Conservation (phyloP, 345 rosid species). For the Adansonia digitata region DNA sequence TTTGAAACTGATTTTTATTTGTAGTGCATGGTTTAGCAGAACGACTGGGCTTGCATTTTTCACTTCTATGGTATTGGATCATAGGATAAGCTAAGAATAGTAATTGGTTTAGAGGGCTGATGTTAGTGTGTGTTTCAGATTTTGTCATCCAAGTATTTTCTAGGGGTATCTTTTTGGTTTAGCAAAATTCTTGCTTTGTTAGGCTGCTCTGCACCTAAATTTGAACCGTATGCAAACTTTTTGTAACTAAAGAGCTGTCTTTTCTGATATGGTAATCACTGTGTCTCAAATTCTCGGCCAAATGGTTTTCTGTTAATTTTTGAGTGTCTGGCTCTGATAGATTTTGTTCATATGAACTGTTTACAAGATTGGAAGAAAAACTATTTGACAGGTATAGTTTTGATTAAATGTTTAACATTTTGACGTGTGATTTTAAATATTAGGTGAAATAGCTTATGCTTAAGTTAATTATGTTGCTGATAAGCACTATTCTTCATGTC, state of each 20-base stretch:
- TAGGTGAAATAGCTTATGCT: background rate
- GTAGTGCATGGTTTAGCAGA: background rate
- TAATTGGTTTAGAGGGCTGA: too few species aligned
- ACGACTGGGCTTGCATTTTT: background rate
- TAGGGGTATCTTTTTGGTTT: background rate
- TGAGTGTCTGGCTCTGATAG: too few species aligned
- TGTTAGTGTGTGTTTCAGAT: background rate
- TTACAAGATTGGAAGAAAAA: background rate
- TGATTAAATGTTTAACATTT: background rate
- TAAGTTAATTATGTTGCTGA: slow-evolving; percentile 7
- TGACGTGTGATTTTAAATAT: background rate
- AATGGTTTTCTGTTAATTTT: too few species aligned
- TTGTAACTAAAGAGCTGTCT: background rate
- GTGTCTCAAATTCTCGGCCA: too few species aligned
- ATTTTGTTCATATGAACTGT: background rate
- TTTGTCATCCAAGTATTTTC: background rate
- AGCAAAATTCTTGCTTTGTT: background rate
- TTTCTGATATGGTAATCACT: background rate
- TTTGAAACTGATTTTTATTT: slow-evolving; percentile 8
- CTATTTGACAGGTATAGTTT: background rate
- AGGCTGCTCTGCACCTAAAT: background rate
- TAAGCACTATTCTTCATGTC: background rate
- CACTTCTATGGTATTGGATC: background rate
- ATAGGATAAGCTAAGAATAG: background rate
- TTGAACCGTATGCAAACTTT: background rate